A percentile compares a stretch with the other conserved stretches of the same genome.
These are phyloP conservation scores for Avena insularis DNA, from an alignment of 176 grass and related monocot species.

Conservation along the genomic window DNA sequence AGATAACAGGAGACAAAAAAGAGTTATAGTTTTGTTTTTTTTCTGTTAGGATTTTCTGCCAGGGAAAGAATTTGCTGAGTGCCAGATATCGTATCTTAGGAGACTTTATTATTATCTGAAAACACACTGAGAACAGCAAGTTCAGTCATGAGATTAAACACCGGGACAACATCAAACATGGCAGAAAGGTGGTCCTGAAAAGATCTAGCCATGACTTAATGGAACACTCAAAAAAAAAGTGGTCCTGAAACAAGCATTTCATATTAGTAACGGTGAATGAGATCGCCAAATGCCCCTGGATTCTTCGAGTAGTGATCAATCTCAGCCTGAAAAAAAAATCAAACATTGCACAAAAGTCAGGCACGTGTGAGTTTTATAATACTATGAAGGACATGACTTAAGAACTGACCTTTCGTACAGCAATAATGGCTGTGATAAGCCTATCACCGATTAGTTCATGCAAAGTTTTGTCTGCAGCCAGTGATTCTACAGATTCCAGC, in stretches of 20 bases:
- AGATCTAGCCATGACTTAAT: too few relatives aligned
- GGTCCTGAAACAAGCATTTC: not conserved
- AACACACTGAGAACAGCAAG: not conserved
- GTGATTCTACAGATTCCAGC: constrained; percentile 74
- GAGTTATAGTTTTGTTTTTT: not conserved
- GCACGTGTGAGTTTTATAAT: not conserved
- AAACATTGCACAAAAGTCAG: not conserved
- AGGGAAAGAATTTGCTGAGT: not conserved
- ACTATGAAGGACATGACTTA: not conserved
- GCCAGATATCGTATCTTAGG: not conserved
- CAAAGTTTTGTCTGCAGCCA: constrained; percentile 66
- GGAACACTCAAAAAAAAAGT: too few relatives aligned
- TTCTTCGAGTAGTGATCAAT: constrained; percentile 79
- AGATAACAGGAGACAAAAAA: not conserved
- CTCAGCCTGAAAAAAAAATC: constrained; percentile 57
- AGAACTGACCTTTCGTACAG: constrained; percentile 73
- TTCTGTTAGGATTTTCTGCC: not conserved
- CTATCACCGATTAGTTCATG: constrained; percentile 81
- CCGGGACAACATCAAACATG: not conserved
- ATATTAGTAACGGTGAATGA: constrained; percentile 81
- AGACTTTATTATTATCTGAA: constrained; percentile 1
- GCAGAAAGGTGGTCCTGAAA: not conserved
- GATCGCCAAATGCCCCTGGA: constrained; percentile 56
- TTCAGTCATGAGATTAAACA: not conserved
- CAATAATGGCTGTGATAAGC: constrained; percentile 71